Conservation (phyloP, 176 grass and related monocot species). For the Phyllostachys edulis region DNA sequence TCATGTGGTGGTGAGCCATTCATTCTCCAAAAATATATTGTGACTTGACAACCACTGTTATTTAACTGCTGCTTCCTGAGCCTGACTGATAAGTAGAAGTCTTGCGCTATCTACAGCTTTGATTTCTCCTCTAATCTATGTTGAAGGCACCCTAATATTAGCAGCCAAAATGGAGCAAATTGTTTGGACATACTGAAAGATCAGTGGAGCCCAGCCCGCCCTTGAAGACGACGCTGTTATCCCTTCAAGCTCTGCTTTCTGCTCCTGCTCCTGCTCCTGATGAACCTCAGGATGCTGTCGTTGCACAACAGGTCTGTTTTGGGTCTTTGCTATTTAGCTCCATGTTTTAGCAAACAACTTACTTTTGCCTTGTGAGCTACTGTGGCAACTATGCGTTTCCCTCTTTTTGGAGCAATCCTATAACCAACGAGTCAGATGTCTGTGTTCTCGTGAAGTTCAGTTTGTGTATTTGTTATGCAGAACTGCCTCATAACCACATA, state of each 20-base stretch:
- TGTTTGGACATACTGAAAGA: too few relatives aligned
- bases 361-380: neutral
- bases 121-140: too few relatives aligned
- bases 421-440: neutral
- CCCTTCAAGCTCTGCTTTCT: conserved; percentile 47
- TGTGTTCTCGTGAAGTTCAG: neutral
- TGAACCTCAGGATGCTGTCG: conserved; percentile 93
- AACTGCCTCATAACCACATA: neutral
- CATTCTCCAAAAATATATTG: too few relatives aligned
- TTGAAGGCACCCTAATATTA: too few relatives aligned
- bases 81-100: too few relatives aligned
- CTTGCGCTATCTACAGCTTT: too few relatives aligned
- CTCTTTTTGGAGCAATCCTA: neutral
- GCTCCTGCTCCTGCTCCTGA: conserved; percentile 85
- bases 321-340: neutral
- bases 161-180: too few relatives aligned
- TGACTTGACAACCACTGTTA: too few relatives aligned
- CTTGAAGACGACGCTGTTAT: too few relatives aligned
- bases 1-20: too few relatives aligned
- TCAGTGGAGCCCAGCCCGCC: too few relatives aligned
- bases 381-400: neutral
- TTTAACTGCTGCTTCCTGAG: too few relatives aligned
- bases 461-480: neutral
- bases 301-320: conserved; percentile 81
- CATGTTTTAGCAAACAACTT: neutral